Evolutionary conservation across 1,284 basidiomycete genomes (phyloP).

Genomic region (Agaricales sp.): DNA sequence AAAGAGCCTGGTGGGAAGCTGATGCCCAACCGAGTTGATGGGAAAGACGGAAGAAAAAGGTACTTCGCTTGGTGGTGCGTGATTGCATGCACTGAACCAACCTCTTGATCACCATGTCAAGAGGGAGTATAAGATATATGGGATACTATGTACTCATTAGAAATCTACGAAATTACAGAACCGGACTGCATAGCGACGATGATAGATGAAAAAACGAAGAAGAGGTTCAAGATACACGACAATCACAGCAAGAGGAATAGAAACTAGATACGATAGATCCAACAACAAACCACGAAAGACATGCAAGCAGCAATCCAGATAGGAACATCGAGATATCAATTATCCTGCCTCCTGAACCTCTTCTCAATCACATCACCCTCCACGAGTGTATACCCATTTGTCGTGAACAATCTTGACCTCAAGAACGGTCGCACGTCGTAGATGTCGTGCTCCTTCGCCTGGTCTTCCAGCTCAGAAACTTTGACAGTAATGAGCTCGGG

Average conservation of each 20-base stretch:
- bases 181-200: no score
- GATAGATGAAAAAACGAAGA: no score
- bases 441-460: slow-evolving; percentile 94
- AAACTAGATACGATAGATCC: background rate
- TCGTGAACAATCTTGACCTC: slow-evolving; percentile 72
- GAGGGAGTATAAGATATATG: no score
- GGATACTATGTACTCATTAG: no score
- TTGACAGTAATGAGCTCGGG: slow-evolving; percentile 70
- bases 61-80: no score
- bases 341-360: slow-evolving; percentile 36
- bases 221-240: no score
- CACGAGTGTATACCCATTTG: slow-evolving; percentile 77
- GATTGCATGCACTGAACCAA: no score
- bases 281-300: background rate
- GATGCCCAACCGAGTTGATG: no score
- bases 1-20: no score
- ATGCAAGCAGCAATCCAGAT: background rate
- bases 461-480: slow-evolving; percentile 69
- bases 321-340: background rate
- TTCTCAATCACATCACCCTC: slow-evolving; percentile 61
- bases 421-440: slow-evolving; percentile 87
- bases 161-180: no score
- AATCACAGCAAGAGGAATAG: background rate
- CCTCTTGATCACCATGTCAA: no score
- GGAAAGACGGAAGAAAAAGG: no score